Evolutionary conservation across 441 rosid species (phyloP).

Genomic region (Eruca vesicaria): DNA sequence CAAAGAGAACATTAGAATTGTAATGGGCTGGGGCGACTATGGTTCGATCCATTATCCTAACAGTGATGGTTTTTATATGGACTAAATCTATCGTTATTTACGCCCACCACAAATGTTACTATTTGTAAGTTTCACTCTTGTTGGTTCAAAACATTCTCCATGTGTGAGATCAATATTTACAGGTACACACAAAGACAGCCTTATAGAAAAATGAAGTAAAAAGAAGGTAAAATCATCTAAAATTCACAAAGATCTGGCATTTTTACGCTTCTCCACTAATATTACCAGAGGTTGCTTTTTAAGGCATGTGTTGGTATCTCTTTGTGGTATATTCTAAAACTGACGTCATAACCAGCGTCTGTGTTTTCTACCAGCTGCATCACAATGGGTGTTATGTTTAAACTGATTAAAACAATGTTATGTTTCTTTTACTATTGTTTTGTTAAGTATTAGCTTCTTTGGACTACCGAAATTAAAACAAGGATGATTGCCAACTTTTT

Average conservation of each 20-base stretch:
- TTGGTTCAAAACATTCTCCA: neutral
- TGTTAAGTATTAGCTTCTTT: neutral
- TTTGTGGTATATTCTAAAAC: neutral
- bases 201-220: neutral
- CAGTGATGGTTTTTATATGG: neutral
- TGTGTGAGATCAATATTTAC: neutral
- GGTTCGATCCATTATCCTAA: neutral
- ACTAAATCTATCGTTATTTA: neutral
- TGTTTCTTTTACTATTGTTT: neutral
- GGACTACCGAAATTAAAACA: neutral
- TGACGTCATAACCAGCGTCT: neutral
- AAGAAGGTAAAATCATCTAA: neutral
- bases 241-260: neutral
- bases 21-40: neutral
- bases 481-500: neutral
- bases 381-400: neutral
- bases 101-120: slow-evolving; percentile 1
- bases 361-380: neutral
- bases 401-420: neutral
- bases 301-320: neutral
- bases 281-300: neutral
- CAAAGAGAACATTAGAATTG: neutral
- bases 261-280: neutral
- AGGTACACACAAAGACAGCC: neutral
- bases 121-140: neutral